phyloP scores from a whole-genome alignment of 192 early-diverging fungal species.

The Bifiguratus adelaidae region DNA sequence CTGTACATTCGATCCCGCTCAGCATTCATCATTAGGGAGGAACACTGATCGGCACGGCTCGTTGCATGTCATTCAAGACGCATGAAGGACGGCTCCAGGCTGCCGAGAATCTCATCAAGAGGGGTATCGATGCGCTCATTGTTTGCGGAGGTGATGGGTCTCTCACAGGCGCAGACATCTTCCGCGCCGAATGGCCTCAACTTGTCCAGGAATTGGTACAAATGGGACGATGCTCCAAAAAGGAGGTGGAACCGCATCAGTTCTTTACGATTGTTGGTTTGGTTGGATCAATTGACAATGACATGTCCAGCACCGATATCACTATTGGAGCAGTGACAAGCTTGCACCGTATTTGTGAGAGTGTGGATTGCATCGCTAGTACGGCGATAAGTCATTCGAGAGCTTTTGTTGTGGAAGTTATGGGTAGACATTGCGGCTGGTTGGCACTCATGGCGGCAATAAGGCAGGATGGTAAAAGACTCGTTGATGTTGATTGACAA shows the following conservation, averaged over 20 bases:
- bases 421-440: conserved; percentile 98
- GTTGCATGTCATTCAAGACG: conserved; percentile 77
- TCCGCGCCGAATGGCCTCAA: conserved; percentile 86
- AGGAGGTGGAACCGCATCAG: conserved; percentile 43
- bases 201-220: conserved; percentile 64
- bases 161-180: conserved; percentile 85
- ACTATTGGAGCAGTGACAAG: conserved; percentile 93
- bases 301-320: conserved; percentile 83
- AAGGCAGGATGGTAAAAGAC: too few species aligned
- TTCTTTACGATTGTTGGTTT: conserved; percentile 90
- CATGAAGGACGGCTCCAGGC: conserved; percentile 77
- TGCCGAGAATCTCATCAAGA: conserved; percentile 78
- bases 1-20: neutral
- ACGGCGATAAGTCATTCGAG: conserved; percentile 91
- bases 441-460: conserved; percentile 75
- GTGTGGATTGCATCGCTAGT: conserved; percentile 82
- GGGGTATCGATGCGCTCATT: conserved; percentile 91
- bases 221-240: conserved; percentile 32
- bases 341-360: conserved; percentile 91
- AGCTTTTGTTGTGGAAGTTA: conserved; percentile 96
- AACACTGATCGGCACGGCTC: conserved; percentile 89
- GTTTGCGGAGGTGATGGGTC: conserved; percentile 96
- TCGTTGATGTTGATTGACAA: neutral
- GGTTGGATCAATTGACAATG: conserved; percentile 96
- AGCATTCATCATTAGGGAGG: conserved; percentile 49